Percentiles rank a stretch among this genome's conserved stretches.
These are phyloP conservation scores for Diplocarpon rosae DNA, from an alignment of 2,329 filamentous ascomycete genomes.

Conservation along the genomic window DNA sequence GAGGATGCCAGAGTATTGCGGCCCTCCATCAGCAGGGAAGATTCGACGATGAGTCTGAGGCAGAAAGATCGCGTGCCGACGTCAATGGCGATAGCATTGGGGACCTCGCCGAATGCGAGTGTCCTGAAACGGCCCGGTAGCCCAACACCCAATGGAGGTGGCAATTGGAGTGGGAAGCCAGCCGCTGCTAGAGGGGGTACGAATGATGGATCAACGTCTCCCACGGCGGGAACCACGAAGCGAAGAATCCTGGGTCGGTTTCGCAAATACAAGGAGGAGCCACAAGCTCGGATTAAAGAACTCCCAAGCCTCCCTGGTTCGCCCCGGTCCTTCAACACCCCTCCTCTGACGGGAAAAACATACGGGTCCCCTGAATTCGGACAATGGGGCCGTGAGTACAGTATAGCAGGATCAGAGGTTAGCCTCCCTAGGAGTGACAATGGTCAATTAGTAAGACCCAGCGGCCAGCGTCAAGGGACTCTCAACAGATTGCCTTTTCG, in stretches of 20 bases:
- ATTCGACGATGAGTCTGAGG: constrained; percentile 43
- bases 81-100: constrained; percentile 21
- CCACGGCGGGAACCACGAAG: constrained; percentile 22
- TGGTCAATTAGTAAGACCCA: constrained; percentile 11
- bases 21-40: constrained; percentile 66
- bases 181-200: constrained; percentile 12
- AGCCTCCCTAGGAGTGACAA: constrained; percentile 17
- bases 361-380: constrained; percentile 21
- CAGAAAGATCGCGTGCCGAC: constrained; percentile 37
- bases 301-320: constrained; percentile 41
- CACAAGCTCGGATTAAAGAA: constrained; percentile 34
- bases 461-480: constrained; percentile 19
- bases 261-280: constrained; percentile 40
- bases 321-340: constrained; percentile 38
- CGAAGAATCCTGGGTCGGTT: constrained; percentile 24
- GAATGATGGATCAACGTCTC: constrained; percentile 39
- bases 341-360: constrained; percentile 13
- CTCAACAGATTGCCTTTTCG: constrained; percentile 49
- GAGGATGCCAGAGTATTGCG: constrained; percentile 55
- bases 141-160: constrained; percentile 67
- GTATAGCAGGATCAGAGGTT: constrained; percentile 21
- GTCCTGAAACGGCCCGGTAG: constrained; percentile 58
- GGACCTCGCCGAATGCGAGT: constrained; percentile 22
- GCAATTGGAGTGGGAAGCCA: constrained; percentile 35
- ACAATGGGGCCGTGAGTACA: constrained; percentile 24